Conservation (phyloP, 768 basidiomycete genomes). For the Phanerodontia chrysosporium region DNA sequence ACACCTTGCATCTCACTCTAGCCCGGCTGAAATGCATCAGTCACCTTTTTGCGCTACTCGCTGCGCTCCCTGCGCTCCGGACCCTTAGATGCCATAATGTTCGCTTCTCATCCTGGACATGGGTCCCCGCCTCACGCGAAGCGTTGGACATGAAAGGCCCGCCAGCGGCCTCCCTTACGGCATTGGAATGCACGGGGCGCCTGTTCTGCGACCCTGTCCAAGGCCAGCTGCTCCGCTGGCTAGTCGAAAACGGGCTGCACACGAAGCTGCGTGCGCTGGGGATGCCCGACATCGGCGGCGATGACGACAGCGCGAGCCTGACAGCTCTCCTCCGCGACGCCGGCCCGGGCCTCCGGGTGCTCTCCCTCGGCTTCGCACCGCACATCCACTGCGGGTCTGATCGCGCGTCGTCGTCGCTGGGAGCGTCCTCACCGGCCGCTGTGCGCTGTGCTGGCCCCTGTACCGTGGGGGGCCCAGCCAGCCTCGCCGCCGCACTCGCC, state of each 20-base stretch:
- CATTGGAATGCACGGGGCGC: background rate
- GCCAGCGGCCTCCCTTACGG: background rate
- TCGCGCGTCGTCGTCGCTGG: background rate
- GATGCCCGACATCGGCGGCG: background rate
- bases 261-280: background rate
- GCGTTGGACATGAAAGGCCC: background rate
- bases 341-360: constrained; percentile 14
- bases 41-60: background rate
- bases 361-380: constrained; percentile 6
- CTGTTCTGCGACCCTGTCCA: background rate
- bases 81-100: background rate
- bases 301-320: background rate
- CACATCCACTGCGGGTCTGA: background rate
- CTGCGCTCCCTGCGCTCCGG: background rate
- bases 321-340: background rate
- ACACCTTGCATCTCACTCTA: background rate
- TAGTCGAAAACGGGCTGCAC: background rate
- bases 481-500: background rate
- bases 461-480: background rate
- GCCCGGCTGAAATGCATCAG: background rate
- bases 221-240: background rate
- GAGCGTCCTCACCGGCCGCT: background rate
- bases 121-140: background rate
- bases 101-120: background rate
- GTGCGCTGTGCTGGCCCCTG: background rate